Conservation (phyloP, 225 moss, liverwort and hornwort genomes). For the Straminergon stramineum region DNA sequence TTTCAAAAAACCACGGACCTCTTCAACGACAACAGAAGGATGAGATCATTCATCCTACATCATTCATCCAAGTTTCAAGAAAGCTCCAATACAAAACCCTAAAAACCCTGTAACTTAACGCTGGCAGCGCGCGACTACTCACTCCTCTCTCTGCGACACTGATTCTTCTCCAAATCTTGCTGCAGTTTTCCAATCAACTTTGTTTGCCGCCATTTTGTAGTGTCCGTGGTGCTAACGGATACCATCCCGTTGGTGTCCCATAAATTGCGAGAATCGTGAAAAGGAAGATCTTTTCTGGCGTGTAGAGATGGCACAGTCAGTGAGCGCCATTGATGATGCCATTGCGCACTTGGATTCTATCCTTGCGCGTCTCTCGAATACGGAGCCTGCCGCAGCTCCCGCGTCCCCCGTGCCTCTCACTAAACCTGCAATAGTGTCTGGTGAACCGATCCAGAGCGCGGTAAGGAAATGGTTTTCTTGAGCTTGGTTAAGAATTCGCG, state of each 20-base stretch:
- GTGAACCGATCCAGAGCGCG: conserved; percentile 11
- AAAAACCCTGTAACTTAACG: neutral
- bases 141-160: neutral
- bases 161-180: neutral
- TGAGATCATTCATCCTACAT: neutral
- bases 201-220: neutral
- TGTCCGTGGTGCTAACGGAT: neutral
- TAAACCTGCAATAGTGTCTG: conserved; percentile 8
- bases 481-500: neutral
- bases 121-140: neutral
- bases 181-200: neutral
- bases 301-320: conserved; percentile 22
- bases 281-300: neutral
- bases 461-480: neutral
- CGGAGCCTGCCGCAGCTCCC: conserved; percentile 13
- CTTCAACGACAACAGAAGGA: neutral
- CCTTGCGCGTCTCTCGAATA: conserved; percentile 25
- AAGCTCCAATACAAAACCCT: neutral
- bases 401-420: neutral
- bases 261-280: neutral
- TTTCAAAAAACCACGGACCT: too few relatives aligned
- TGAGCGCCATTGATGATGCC: conserved; percentile 40
- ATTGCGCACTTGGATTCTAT: conserved; percentile 42
- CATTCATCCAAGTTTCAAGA: neutral
- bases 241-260: neutral